phyloP scores from a whole-genome alignment of 306 rosid genomes.

The Herpetospermum pedunculosum region DNA sequence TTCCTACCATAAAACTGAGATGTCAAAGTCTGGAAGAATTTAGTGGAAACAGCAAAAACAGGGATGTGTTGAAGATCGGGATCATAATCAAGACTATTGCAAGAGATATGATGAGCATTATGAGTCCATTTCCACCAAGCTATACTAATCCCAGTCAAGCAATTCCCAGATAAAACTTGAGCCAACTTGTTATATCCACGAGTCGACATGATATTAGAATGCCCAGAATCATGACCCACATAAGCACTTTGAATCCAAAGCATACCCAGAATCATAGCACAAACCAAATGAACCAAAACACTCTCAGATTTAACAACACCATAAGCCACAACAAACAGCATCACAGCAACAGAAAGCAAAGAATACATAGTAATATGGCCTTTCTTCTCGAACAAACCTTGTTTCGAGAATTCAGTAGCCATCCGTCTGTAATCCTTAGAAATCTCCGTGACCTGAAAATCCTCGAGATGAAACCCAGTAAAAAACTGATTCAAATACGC shows the following conservation, averaged over 20 bases:
- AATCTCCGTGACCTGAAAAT: slow-evolving; percentile 19
- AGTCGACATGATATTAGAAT: slow-evolving; percentile 20
- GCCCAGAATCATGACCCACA: slow-evolving; percentile 32
- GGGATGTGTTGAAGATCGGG: slow-evolving; percentile 35
- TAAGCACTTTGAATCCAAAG: slow-evolving; percentile 25
- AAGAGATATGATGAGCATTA: slow-evolving; percentile 30
- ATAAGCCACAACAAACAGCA: slow-evolving; percentile 10
- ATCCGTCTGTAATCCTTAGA: slow-evolving; percentile 22
- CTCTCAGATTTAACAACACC: slow-evolving; percentile 28
- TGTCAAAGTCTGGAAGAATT: slow-evolving; percentile 11
- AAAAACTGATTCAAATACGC: slow-evolving; percentile 13
- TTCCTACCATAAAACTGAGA: slow-evolving; percentile 24
- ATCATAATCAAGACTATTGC: slow-evolving; percentile 28
- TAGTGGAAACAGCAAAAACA: slow-evolving; percentile 17
- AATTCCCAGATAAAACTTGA: slow-evolving; percentile 25
- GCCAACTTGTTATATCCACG: slow-evolving; percentile 13
- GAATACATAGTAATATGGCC: slow-evolving; percentile 21
- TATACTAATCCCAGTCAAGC: slow-evolving; percentile 28
- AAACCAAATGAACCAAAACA: slow-evolving; percentile 19
- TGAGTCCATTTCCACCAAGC: slow-evolving; percentile 48
- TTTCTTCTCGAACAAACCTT: slow-evolving; percentile 31
- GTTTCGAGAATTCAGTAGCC: slow-evolving; percentile 11
- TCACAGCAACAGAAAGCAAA: background rate
- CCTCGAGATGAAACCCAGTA: slow-evolving; percentile 19
- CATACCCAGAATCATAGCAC: slow-evolving; percentile 19